phyloP scores from a whole-genome alignment of 176 grass and related monocot genomes.

The Carex parvula region DNA sequence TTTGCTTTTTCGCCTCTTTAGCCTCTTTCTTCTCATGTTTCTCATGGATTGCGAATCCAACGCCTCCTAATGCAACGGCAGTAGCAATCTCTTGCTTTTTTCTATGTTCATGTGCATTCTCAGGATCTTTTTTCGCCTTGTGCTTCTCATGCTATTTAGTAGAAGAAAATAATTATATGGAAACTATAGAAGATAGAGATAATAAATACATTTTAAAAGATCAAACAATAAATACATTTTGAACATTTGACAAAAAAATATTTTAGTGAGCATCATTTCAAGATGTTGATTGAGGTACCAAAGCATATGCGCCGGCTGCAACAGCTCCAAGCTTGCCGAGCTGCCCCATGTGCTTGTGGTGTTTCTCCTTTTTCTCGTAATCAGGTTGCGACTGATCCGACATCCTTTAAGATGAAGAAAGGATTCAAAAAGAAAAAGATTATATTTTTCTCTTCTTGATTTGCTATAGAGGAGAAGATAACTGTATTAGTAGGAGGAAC shows the following conservation, averaged over 20 bases:
- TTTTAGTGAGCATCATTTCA: not conserved
- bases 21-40: slow-evolving; percentile 58
- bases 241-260: not conserved
- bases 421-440: not conserved
- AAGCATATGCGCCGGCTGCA: slow-evolving; percentile 49
- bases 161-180: not conserved
- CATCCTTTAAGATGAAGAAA: not conserved
- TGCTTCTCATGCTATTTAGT: slow-evolving; percentile 55
- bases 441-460: not conserved
- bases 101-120: slow-evolving; percentile 46
- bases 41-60: slow-evolving; percentile 54
- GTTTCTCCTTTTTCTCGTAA: slow-evolving; percentile 55
- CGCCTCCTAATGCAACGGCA: slow-evolving; percentile 34
- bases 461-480: not conserved
- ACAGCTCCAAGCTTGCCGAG: slow-evolving; percentile 47
- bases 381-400: slow-evolving; percentile 30
- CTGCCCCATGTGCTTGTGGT: slow-evolving; percentile 65
- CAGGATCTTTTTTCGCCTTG: slow-evolving; percentile 59
- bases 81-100: slow-evolving; percentile 54
- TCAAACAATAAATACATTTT: not conserved
- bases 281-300: slow-evolving; percentile 27
- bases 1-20: not conserved
- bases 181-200: not conserved
- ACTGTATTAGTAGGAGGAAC: not conserved
- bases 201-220: not conserved